Evolutionary conservation across 2,329 filamentous ascomycete genomes (phyloP), one percentile per base, ranked within the genome.

Genomic region (Alternaria brassicae): DNA sequence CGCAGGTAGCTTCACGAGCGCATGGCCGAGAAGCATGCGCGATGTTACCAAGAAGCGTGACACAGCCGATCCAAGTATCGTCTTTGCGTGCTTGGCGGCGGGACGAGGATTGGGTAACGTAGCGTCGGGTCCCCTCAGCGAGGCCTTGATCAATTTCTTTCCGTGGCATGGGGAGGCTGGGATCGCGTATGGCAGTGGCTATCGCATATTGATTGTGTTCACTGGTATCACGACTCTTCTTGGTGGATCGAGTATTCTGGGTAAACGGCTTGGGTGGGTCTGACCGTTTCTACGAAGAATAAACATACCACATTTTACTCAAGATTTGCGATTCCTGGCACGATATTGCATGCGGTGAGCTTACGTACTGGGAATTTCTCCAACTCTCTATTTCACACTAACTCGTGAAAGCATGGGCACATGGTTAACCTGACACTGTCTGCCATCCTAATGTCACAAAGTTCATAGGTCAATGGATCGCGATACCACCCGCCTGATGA

Each of bases 31-130:
- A 5, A 1, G n/a, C 1, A 36, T 36, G 32, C 13, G 15, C 15
- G 3, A 3, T 3, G 5, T 36, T 3, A 5, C 7, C n/a, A 15
- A 2, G 4, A n/a, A 36, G 0, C 15, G n/a, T 6, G 15, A 36
- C 6, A 15, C 15, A 0, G 15, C 32, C 6, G 15, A 36, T 15
- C n/a, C 32, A n/a, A 36, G n/a, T 13, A 36, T 36, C 15, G 32
- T 36, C 1, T 36, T 36, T 6, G 0, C 5, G 15, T 13, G n/a
- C 0, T 15, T 36, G 0, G 32, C 0, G n/a, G 32, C 32, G 0
- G 32, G 32, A 7, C 8, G 32, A 0, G 32, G 32, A 8, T 0
- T 36, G n/a, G 32, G 15, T 8, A 36, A 36, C n/a, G 32, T 36
- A 8, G 32, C 32, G n/a, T 36, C 15, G n/a, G 32, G 32, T 13